phyloP scores from a whole-genome alignment of 768 basidiomycete genomes.

The Boletus vinaceobasis region DNA sequence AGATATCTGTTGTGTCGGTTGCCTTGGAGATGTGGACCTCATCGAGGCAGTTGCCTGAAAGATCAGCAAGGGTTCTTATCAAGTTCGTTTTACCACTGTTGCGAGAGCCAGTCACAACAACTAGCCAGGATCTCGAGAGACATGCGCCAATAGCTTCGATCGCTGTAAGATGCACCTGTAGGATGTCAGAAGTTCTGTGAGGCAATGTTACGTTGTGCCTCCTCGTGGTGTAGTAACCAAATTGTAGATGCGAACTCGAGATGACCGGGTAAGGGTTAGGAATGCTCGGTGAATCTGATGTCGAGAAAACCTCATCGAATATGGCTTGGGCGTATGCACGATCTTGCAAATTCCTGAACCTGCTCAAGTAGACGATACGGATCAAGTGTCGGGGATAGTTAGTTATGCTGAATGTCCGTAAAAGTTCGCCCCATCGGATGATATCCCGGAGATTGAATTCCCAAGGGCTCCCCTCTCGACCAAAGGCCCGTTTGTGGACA shows the following conservation, averaged over 20 bases:
- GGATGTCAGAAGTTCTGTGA: slow-evolving; percentile 45
- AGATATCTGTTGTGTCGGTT: slow-evolving; percentile 89
- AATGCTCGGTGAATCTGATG: slow-evolving; percentile 33
- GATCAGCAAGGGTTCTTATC: slow-evolving; percentile 63
- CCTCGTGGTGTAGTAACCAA: slow-evolving; percentile 57
- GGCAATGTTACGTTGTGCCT: slow-evolving; percentile 33
- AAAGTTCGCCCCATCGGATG: slow-evolving; percentile 77
- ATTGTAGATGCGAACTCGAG: slow-evolving; percentile 49
- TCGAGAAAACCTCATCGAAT: slow-evolving; percentile 53
- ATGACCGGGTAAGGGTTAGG: slow-evolving; percentile 35
- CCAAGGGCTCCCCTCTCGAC: slow-evolving; percentile 84
- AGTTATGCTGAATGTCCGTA: slow-evolving; percentile 31
- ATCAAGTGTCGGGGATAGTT: slow-evolving; percentile 62
- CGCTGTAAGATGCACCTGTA: slow-evolving; percentile 60
- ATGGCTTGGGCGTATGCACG: slow-evolving; percentile 47
- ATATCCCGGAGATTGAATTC: slow-evolving; percentile 97
- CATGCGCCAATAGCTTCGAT: slow-evolving; percentile 76
- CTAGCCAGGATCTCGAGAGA: slow-evolving; percentile 75
- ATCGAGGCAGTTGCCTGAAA: slow-evolving; percentile 63
- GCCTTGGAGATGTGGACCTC: slow-evolving; percentile 81
- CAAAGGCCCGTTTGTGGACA: slow-evolving; percentile 62
- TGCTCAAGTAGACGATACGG: slow-evolving; percentile 73
- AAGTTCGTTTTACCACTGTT: slow-evolving; percentile 78
- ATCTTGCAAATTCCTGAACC: slow-evolving; percentile 78
- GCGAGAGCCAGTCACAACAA: slow-evolving; percentile 78